These are phyloP conservation scores for Ceratocystis destructans DNA, from an alignment of 2,329 filamentous ascomycete genomes.

Conservation along the genomic window DNA sequence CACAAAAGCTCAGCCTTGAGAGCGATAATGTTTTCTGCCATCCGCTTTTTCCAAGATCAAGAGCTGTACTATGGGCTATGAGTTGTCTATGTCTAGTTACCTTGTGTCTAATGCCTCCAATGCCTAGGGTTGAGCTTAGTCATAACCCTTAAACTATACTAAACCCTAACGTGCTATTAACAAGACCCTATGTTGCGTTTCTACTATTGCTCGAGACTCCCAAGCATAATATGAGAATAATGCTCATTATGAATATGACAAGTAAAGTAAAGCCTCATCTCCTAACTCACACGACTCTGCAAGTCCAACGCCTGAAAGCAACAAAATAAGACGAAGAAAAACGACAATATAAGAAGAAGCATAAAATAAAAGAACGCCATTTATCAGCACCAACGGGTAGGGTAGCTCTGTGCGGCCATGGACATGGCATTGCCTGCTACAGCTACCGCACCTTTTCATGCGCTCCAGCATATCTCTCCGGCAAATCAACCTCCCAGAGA, in stretches of 20 bases:
- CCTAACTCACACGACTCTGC: slow-evolving; percentile 1
- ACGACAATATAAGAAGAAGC: neutral
- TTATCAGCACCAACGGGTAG: neutral
- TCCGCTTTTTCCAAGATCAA: neutral
- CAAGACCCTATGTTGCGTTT: too few relatives aligned
- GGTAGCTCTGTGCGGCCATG: neutral
- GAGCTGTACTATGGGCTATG: too few relatives aligned
- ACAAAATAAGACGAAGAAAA: neutral
- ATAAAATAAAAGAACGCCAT: neutral
- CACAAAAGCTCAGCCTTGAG: too few relatives aligned
- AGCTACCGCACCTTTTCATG: slow-evolving; percentile 14
- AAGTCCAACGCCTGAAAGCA: neutral
- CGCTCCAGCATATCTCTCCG: slow-evolving; percentile 44
- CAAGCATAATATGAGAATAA: neutral
- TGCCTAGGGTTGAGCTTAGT: too few relatives aligned
- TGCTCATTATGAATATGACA: neutral
- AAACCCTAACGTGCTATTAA: too few relatives aligned
- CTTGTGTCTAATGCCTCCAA: too few relatives aligned
- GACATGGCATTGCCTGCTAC: neutral
- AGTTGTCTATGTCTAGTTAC: too few relatives aligned
- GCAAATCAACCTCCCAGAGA: slow-evolving; percentile 65
- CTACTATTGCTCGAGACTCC: neutral
- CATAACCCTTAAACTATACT: too few relatives aligned
- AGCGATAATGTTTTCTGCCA: neutral
- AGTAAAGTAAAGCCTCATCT: neutral